Conservation (phyloP, 2,329 filamentous ascomycete genomes). For the Ascochyta rabiei region DNA sequence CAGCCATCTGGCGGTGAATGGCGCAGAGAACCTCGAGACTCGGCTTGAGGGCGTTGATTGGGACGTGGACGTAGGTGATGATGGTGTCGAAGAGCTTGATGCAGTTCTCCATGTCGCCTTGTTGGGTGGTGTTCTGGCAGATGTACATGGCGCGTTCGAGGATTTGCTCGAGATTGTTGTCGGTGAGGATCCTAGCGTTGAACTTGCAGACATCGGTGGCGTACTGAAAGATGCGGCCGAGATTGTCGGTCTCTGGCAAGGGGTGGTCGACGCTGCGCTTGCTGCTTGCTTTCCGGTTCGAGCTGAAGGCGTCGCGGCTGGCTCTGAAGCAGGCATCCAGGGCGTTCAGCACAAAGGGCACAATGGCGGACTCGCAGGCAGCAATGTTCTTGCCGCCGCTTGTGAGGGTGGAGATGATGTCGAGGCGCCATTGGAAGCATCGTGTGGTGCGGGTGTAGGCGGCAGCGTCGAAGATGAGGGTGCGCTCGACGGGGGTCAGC, state of each 20-base stretch:
- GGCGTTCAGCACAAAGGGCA: slow-evolving; percentile 41
- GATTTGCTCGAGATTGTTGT: slow-evolving; percentile 65
- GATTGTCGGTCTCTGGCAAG: slow-evolving; percentile 35
- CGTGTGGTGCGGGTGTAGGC: slow-evolving; percentile 34
- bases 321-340: slow-evolving; percentile 43
- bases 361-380: slow-evolving; percentile 44
- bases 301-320: slow-evolving; percentile 34
- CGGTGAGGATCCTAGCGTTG: slow-evolving; percentile 71
- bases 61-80: slow-evolving; percentile 74
- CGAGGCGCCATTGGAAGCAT: slow-evolving; percentile 41
- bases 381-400: slow-evolving; percentile 47
- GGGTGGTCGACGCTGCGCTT: slow-evolving; percentile 32
- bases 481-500: slow-evolving; percentile 45
- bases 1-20: slow-evolving; percentile 69
- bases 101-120: slow-evolving; percentile 69
- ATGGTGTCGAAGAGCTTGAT: slow-evolving; percentile 72
- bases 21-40: slow-evolving; percentile 75
- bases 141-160: slow-evolving; percentile 69
- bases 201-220: slow-evolving; percentile 75
- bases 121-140: slow-evolving; percentile 69
- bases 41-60: slow-evolving; percentile 64
- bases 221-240: slow-evolving; percentile 69
- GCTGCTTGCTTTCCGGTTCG: slow-evolving; percentile 30
- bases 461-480: slow-evolving; percentile 47
- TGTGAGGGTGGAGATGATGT: slow-evolving; percentile 46